These are phyloP conservation scores for Diaporthe sp. DNA, from an alignment of 2,329 filamentous ascomycete genomes.

Conservation along the genomic window DNA sequence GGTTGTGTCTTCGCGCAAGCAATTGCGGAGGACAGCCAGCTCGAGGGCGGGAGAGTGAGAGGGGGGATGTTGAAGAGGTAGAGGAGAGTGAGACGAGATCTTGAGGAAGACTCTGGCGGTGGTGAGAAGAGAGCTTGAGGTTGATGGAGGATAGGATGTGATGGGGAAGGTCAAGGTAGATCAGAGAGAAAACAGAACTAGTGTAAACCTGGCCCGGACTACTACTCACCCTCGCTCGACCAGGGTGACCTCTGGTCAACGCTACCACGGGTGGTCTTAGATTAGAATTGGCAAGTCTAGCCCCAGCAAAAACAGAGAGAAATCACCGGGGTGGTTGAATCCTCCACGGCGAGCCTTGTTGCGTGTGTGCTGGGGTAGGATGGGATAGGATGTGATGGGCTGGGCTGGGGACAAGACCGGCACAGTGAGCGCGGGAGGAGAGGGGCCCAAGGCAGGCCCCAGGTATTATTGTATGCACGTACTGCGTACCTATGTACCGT, in stretches of 20 bases:
- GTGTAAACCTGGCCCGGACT: constrained; percentile 33
- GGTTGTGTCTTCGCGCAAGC: constrained; percentile 26
- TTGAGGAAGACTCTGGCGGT: constrained; percentile 26
- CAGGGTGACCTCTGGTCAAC: constrained; percentile 32
- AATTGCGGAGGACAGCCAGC: constrained; percentile 21
- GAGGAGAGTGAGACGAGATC: constrained; percentile 24
- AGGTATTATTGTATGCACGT: constrained; percentile 14
- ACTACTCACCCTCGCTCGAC: constrained; percentile 29
- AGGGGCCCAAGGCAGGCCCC: constrained; percentile 24
- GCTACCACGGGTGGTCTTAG: constrained; percentile 33
- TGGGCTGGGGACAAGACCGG: constrained; percentile 28
- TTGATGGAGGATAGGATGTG: constrained; percentile 34
- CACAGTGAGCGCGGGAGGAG: constrained; percentile 24
- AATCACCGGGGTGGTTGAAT: constrained; percentile 30
- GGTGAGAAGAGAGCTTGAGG: constrained; percentile 35
- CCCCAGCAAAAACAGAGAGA: constrained; percentile 25
- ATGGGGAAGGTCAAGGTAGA: constrained; percentile 37
- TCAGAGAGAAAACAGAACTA: constrained; percentile 39
- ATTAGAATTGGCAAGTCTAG: constrained; percentile 35
- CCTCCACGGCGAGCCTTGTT: constrained; percentile 32
- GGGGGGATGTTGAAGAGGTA: constrained; percentile 21
- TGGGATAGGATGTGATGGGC: constrained; percentile 27
- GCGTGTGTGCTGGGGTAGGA: constrained; percentile 30
- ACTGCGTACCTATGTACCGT: constrained; percentile 26
- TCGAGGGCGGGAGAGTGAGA: constrained; percentile 29